A percentile compares a stretch with the other conserved stretches of the same genome.
Evolutionary conservation across 345 rosid species (phyloP).

Genomic region (Citrus sinensis): DNA sequence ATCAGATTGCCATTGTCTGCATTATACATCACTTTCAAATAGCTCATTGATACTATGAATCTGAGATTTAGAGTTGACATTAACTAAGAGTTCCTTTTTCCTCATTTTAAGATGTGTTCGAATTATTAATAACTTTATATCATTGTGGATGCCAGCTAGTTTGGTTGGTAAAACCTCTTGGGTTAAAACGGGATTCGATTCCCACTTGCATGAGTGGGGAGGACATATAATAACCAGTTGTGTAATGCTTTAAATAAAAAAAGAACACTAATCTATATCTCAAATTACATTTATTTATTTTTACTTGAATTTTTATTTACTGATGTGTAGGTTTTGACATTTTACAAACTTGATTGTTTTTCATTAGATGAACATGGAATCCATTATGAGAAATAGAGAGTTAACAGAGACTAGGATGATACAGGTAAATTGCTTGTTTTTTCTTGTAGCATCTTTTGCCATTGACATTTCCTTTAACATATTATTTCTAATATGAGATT

Average conservation of each 20-base stretch:
- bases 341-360: conserved; percentile 12
- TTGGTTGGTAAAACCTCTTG: background rate
- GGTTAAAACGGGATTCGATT: background rate
- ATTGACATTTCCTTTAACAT: background rate
- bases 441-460: conserved; percentile 2
- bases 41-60: background rate
- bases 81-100: background rate
- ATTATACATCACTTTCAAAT: background rate
- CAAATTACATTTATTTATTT: background rate
- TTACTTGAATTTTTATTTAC: conserved; percentile 3
- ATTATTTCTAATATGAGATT: conserved; percentile 10
- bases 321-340: background rate
- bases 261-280: background rate
- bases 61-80: background rate
- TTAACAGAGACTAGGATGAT: conserved; percentile 97
- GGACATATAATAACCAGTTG: background rate
- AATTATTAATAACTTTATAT: background rate
- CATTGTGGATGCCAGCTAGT: background rate
- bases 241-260: background rate
- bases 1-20: background rate
- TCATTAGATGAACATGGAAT: conserved; percentile 84
- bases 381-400: conserved; percentile 96
- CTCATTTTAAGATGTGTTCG: background rate
- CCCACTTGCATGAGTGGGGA: background rate
- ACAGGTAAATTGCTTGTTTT: conserved; percentile 59